These are phyloP conservation scores for Chlorella sp. DNA, from an alignment of 139 green algal species.

Conservation along the genomic window DNA sequence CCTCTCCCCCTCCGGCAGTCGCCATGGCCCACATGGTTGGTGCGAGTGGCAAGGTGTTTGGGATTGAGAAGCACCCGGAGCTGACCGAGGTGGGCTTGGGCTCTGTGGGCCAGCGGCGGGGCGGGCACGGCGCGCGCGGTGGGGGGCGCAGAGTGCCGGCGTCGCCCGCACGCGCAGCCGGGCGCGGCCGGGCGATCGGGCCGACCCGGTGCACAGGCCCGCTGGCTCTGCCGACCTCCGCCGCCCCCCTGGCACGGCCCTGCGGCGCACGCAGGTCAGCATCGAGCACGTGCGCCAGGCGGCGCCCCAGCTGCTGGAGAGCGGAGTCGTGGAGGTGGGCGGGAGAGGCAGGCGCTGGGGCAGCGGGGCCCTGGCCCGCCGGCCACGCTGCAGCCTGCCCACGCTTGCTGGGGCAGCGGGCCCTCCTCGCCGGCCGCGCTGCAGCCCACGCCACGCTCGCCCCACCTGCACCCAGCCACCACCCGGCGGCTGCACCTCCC, in stretches of 20 bases:
- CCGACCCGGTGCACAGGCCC: background rate
- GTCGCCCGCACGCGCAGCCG: background rate
- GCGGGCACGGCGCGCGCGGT: too few relatives aligned
- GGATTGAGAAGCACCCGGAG: slow-evolving; percentile 37
- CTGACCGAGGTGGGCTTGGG: slow-evolving; percentile 5
- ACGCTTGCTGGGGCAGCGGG: background rate
- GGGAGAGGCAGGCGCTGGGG: background rate
- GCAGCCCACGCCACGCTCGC: background rate
- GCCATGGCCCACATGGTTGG: slow-evolving; percentile 5
- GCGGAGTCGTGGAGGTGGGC: slow-evolving; percentile 19
- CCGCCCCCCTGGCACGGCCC: background rate
- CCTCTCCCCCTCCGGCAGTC: background rate
- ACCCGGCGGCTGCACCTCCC: too few relatives aligned
- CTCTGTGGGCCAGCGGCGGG: background rate
- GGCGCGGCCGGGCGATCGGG: background rate
- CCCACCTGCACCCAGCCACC: background rate
- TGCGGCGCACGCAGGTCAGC: background rate
- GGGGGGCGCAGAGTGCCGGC: background rate
- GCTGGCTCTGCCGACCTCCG: background rate
- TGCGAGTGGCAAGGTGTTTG: slow-evolving; percentile 24
- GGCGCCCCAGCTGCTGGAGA: slow-evolving; percentile 19
- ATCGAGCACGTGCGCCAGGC: slow-evolving; percentile 17
- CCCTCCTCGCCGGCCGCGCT: background rate
- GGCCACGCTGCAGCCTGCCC: background rate
- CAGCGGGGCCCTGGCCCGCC: background rate